phyloP scores from a whole-genome alignment of 148 eudicot species.

The Cornus suecica region DNA sequence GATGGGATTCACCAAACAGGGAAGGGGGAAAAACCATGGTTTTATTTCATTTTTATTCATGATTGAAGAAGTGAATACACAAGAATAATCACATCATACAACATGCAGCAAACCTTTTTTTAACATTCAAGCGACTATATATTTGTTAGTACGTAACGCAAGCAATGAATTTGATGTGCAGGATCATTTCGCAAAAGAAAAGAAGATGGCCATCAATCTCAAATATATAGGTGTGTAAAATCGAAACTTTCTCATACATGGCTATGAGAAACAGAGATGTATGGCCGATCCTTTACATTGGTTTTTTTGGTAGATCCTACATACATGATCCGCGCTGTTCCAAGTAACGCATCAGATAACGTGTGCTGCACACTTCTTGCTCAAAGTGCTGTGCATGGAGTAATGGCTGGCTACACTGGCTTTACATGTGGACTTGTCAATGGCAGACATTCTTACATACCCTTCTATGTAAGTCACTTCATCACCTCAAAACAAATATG shows the following conservation, averaged over 20 bases:
- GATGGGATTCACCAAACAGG: too few species aligned
- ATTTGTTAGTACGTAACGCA: neutral
- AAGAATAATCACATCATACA: neutral
- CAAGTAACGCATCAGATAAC: conserved; percentile 83
- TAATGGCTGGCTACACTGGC: conserved; percentile 95
- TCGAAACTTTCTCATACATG: neutral
- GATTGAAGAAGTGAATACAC: neutral
- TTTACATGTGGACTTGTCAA: conserved; percentile 80
- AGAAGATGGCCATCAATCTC: conserved; percentile 62
- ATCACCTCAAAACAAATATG: neutral
- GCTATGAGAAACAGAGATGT: neutral
- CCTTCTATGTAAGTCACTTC: conserved; percentile 61
- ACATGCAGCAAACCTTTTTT: neutral
- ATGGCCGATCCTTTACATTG: neutral
- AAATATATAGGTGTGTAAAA: conserved; percentile 76
- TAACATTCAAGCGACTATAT: too few species aligned
- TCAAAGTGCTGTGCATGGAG: conserved; percentile 92
- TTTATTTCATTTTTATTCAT: too few species aligned
- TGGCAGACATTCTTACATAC: conserved; percentile 77
- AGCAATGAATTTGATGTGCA: conserved; percentile 25
- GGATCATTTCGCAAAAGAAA: conserved; percentile 60
- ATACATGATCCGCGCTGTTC: conserved; percentile 91
- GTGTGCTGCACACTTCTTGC: conserved; percentile 88
- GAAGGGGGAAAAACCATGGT: neutral
- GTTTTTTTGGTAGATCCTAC: conserved; percentile 65